Evolutionary conservation across 176 grass and related monocot genomes (phyloP).

Genomic region (Triticum monococcum): DNA sequence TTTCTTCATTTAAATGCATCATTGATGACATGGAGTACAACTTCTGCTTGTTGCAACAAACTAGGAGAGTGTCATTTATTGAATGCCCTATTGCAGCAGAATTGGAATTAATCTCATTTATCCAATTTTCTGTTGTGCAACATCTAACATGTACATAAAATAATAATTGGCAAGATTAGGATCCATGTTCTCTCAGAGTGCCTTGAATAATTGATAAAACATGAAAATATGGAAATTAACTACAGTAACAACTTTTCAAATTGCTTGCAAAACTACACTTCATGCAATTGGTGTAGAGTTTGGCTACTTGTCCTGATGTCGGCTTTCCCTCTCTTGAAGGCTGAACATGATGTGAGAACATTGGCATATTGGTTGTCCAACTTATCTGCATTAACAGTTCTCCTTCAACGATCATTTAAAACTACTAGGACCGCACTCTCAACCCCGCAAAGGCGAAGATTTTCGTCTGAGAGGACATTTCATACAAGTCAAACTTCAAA

Average conservation of each 20-base stretch:
- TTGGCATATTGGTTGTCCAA: slow-evolving; percentile 79
- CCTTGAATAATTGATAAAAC: slow-evolving; percentile 14
- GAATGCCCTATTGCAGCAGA: not conserved
- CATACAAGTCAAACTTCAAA: slow-evolving; percentile 63
- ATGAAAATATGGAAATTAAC: slow-evolving; percentile 9
- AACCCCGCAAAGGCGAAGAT: slow-evolving; percentile 62
- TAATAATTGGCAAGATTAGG: not conserved
- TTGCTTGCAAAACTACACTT: slow-evolving; percentile 8
- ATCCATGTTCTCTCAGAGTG: not conserved
- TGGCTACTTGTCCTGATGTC: slow-evolving; percentile 26
- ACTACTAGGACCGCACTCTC: slow-evolving; percentile 59
- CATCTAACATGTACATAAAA: slow-evolving; percentile 9
- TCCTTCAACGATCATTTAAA: slow-evolving; percentile 70
- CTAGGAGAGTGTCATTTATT: slow-evolving; percentile 13
- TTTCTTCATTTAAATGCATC: slow-evolving; percentile 12
- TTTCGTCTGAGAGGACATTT: slow-evolving; percentile 67
- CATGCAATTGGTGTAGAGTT: slow-evolving; percentile 12
- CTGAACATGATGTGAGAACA: slow-evolving; percentile 54
- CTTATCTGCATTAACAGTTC: slow-evolving; percentile 61
- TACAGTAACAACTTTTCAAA: slow-evolving; percentile 21
- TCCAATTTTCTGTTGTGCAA: not conserved
- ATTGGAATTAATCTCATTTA: not conserved
- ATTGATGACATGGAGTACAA: not conserved
- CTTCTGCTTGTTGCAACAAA: slow-evolving; percentile 22
- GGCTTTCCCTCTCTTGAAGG: slow-evolving; percentile 44